Conservation (phyloP, 192 early-diverging fungal genomes). For the Phycomyces nitens region DNA sequence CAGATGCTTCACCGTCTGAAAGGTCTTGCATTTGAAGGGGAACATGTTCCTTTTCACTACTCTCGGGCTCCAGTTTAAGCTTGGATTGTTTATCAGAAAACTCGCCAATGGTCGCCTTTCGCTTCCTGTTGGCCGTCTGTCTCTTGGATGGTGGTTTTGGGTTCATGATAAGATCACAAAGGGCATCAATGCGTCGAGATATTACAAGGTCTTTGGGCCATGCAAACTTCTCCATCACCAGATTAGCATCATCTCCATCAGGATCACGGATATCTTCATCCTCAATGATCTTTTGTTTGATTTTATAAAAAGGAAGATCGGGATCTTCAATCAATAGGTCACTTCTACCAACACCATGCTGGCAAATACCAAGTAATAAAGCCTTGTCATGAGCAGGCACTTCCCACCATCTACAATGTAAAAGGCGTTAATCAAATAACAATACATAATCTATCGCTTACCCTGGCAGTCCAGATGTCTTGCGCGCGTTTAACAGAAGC, state of each 20-base stretch:
- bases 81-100: not conserved
- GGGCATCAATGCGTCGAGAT: slow-evolving; percentile 48
- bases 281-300: slow-evolving; percentile 33
- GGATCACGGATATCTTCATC: slow-evolving; percentile 15
- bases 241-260: slow-evolving; percentile 13
- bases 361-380: slow-evolving; percentile 65
- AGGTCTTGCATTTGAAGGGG: not conserved
- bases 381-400: slow-evolving; percentile 61
- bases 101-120: slow-evolving; percentile 11
- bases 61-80: slow-evolving; percentile 10
- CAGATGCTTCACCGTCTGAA: slow-evolving; percentile 5
- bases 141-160: slow-evolving; percentile 45
- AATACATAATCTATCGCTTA: slow-evolving; percentile 14
- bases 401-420: slow-evolving; percentile 66
- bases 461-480: slow-evolving; percentile 50
- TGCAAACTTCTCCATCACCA: slow-evolving; percentile 41
- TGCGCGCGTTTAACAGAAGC: slow-evolving; percentile 41
- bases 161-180: slow-evolving; percentile 48
- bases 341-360: slow-evolving; percentile 62
- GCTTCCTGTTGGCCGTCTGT: slow-evolving; percentile 12
- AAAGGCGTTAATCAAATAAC: not conserved
- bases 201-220: slow-evolving; percentile 55
- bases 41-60: not conserved
- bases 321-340: slow-evolving; percentile 65
- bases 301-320: slow-evolving; percentile 47